Conservation (phyloP, 2,329 filamentous ascomycete genomes). For the Cercospora brassicicola region DNA sequence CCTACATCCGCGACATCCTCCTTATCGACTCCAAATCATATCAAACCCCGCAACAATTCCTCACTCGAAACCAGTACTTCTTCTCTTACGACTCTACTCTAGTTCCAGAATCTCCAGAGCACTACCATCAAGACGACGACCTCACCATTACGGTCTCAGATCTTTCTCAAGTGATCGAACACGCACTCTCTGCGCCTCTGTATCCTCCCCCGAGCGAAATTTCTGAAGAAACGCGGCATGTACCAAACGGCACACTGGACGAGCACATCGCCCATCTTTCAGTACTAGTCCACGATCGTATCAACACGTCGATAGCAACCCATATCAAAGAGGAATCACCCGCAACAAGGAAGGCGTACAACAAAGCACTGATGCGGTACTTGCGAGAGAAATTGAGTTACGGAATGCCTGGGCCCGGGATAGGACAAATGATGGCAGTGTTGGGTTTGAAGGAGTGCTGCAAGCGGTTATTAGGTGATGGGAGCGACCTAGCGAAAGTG, state of each 20-base stretch:
- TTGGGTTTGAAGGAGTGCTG: slow-evolving; percentile 56
- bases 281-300: background rate
- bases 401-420: slow-evolving; percentile 55
- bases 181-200: background rate
- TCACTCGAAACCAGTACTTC: slow-evolving; percentile 59
- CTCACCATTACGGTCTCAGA: background rate
- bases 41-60: slow-evolving; percentile 56
- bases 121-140: slow-evolving; percentile 8
- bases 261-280: background rate
- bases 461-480: slow-evolving; percentile 31
- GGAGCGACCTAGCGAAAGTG: background rate
- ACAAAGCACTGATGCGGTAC: slow-evolving; percentile 53
- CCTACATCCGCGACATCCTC: slow-evolving; percentile 55
- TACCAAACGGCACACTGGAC: background rate
- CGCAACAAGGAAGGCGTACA: slow-evolving; percentile 28
- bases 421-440: slow-evolving; percentile 56
- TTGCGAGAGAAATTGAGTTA: slow-evolving; percentile 58
- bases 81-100: slow-evolving; percentile 44
- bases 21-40: slow-evolving; percentile 59
- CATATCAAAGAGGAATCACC: slow-evolving; percentile 1
- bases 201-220: background rate
- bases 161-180: background rate
- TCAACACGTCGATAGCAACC: background rate
- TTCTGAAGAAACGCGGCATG: background rate
- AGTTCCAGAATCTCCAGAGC: slow-evolving; percentile 14